Evolutionary conservation across 805 yeast genomes (phyloP).

Genomic region (Metschnikowia cerradonensis): DNA sequence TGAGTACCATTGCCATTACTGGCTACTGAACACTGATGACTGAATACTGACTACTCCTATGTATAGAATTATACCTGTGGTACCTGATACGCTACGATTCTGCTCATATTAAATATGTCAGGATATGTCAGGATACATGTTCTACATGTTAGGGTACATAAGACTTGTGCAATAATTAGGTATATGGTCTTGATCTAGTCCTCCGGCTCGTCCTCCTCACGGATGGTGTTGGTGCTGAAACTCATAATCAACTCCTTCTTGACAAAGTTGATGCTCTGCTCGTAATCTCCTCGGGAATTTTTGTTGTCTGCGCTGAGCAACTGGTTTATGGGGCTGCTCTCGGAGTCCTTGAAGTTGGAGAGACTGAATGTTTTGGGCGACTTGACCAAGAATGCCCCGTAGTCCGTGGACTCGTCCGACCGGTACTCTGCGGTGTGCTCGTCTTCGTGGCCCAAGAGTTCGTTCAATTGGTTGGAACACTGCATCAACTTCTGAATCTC

Average conservation of each 20-base stretch:
- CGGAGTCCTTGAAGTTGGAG: slow-evolving; percentile 31
- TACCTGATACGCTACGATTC: too few species aligned
- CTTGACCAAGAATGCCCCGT: slow-evolving; percentile 24
- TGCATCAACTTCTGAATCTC: slow-evolving; percentile 27
- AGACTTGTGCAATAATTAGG: too few species aligned
- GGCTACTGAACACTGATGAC: too few species aligned
- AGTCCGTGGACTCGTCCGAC: slow-evolving; percentile 16
- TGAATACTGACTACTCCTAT: too few species aligned
- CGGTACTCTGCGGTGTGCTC: neutral
- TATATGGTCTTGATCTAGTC: neutral
- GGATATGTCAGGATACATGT: too few species aligned
- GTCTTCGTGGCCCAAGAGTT: slow-evolving; percentile 9
- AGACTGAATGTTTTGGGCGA: slow-evolving; percentile 41
- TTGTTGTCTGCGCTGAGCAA: slow-evolving; percentile 22
- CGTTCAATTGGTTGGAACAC: slow-evolving; percentile 13
- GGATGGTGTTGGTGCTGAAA: slow-evolving; percentile 35
- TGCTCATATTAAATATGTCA: too few species aligned
- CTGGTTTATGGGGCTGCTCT: slow-evolving; percentile 33
- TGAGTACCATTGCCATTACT: too few species aligned
- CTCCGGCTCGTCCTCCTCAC: slow-evolving; percentile 40
- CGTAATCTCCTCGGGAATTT: neutral
- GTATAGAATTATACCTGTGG: too few species aligned
- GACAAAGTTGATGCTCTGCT: slow-evolving; percentile 4
- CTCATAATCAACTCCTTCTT: slow-evolving; percentile 24
- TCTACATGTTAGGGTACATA: too few species aligned